Percentiles rank a stretch among this genome's conserved stretches.
Evolutionary conservation across 306 rosid genomes (phyloP).

Genomic region (Begonia peltatifolia): DNA sequence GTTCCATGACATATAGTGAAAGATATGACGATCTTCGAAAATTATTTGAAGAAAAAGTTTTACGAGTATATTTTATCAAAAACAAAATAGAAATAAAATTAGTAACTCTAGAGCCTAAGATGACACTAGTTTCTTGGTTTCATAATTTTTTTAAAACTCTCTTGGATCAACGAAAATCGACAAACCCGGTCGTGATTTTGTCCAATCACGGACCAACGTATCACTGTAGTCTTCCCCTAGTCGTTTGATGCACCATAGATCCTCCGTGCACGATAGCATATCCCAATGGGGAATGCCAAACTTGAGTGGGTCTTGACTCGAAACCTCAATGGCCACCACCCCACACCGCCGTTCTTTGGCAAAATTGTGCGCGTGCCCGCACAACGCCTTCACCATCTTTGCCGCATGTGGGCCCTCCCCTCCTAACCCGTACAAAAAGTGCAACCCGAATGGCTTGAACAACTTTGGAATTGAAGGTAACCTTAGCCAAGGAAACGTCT

Average conservation of each 20-base stretch:
- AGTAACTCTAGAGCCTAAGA: too few species aligned
- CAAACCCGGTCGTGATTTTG: constrained; percentile 46
- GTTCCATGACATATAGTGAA: too few species aligned
- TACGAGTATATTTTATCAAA: too few species aligned
- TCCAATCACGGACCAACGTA: constrained; percentile 80
- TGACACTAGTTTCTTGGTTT: too few species aligned
- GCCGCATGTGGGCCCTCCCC: constrained; percentile 51
- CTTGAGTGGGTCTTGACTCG: constrained; percentile 38
- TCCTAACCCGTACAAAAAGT: constrained; percentile 60
- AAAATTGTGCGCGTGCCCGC: constrained; percentile 44
- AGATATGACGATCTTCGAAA: too few species aligned
- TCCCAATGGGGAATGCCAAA: constrained; percentile 75
- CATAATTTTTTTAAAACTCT: constrained; percentile 24
- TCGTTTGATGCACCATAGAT: constrained; percentile 70
- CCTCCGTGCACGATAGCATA: constrained; percentile 47
- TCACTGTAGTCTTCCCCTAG: constrained; percentile 68
- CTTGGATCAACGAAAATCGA: constrained; percentile 88
- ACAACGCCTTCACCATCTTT: constrained; percentile 12
- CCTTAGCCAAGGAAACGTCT: constrained; percentile 52
- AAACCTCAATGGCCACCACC: constrained; percentile 61
- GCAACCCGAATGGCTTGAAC: constrained; percentile 59
- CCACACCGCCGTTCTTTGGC: constrained; percentile 51
- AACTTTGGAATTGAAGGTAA: constrained; percentile 61
- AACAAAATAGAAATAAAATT: too few species aligned
- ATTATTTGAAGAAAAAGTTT: too few species aligned